These are phyloP conservation scores for Cydonia oblonga DNA, from an alignment of 331 rosid genomes.

Conservation along the genomic window DNA sequence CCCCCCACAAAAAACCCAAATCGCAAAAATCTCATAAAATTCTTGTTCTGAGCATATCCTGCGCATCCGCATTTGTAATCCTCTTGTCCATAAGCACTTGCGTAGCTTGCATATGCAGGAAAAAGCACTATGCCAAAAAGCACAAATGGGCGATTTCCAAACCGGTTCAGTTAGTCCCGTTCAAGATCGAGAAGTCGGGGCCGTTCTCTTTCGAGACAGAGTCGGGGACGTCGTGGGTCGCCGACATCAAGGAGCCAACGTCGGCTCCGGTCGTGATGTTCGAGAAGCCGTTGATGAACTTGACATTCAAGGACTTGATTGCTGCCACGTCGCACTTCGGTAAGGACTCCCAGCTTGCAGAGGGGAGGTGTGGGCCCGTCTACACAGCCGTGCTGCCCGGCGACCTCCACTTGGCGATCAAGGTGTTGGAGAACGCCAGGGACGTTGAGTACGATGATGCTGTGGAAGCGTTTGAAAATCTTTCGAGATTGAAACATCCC, in stretches of 20 bases:
- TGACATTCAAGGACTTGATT: slow-evolving; percentile 71
- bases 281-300: slow-evolving; percentile 83
- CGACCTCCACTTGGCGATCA: slow-evolving; percentile 90
- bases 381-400: slow-evolving; percentile 78
- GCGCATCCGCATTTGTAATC: slow-evolving; percentile 16
- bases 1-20: slow-evolving; percentile 5
- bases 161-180: slow-evolving; percentile 41
- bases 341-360: slow-evolving; percentile 72
- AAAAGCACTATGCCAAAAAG: slow-evolving; percentile 28
- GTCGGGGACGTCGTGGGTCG: slow-evolving; percentile 87
- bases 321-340: slow-evolving; percentile 97
- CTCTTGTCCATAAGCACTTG: slow-evolving; percentile 14
- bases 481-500: slow-evolving; percentile 63
- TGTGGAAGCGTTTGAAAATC: slow-evolving; percentile 44
- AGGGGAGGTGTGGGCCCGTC: slow-evolving; percentile 96
- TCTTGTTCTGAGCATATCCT: slow-evolving; percentile 21
- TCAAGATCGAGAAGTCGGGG: slow-evolving; percentile 76
- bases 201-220: slow-evolving; percentile 85
- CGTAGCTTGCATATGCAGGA: slow-evolving; percentile 22
- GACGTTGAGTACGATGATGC: slow-evolving; percentile 47
- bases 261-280: slow-evolving; percentile 86
- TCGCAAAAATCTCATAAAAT: slow-evolving; percentile 8
- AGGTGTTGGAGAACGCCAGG: slow-evolving; percentile 69
- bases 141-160: slow-evolving; percentile 88
- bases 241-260: slow-evolving; percentile 76